Base-by-base conservation (phyloP, 345 rosid species). In the Murraya paniculata region DNA sequence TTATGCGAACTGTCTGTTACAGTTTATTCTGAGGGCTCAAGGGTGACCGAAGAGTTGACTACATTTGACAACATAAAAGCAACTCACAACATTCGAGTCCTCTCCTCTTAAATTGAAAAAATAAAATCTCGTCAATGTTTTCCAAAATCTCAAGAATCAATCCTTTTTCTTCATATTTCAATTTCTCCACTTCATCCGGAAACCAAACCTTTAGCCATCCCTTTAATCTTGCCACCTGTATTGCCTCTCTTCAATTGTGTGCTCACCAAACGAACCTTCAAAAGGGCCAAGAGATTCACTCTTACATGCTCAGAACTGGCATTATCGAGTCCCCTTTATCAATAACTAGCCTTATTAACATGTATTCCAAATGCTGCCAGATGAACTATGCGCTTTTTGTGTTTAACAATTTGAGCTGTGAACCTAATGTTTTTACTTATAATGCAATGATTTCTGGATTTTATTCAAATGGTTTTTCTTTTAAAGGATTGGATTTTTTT, bases 261-360 rank as follows among this genome's bases (percentile, higher is more conserved):
- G 91, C 91, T 65, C 84, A 77, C 58, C 76, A 73, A 8, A 82
- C 28, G 57, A 78, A 85, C 79, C 83, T 82, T 71, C 18, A 19
- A 13, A 58, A 41, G 61, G 91, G 93, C 62, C 66, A 53, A 72
- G 62, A 84, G 82, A 14, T 84, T 22, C 94, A 89, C 64, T 79
- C 84, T 35, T 84, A 83, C 81, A 81, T 91, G 90, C 83, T 89
- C 71, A 78, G 78, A 6, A 83, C 82, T 78, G 87, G 89, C 31
- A 74, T 83, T 68, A 79, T 87, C 64, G 30, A 81, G 2, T 84
- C 88, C 24, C 91, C 89, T 58, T 79, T 79, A 16, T 84, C 82
- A 67, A 68, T 80, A 77, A 91, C 94, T 35, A 89, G 92, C 85
- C 90, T 91, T 65, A 81, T 91, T 80, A 91, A 88, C 76, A 88